Evolutionary conservation across 2,329 filamentous ascomycete species (phyloP), one percentile per base, ranked within the genome.

Genomic region (Talaromyces sp.): DNA sequence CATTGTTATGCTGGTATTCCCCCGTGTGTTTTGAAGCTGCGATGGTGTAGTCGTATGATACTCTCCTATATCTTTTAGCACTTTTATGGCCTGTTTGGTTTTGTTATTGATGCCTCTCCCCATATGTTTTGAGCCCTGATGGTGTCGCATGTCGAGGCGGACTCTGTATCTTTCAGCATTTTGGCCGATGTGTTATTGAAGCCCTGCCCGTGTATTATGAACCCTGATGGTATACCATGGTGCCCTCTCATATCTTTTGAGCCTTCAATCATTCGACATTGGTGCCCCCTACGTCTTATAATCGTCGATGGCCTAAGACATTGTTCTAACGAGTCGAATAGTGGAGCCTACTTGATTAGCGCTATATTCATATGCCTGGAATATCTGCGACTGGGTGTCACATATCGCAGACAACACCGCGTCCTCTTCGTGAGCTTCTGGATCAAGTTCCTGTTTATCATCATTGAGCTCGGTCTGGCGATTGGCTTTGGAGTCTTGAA

Each of bases 281-380:
- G 17, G 38, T 40, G 38, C 34, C 34, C 34, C 40, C 40, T 43
- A 43, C 40, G 17, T 19, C 17, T 43, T 8, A 36, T 8, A 19
- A 43, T n/a, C 40, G 40, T 25, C 40, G 43, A 47, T 22, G 43
- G 19, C 19, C n/a, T 19, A 27, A 10, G n/a, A 10, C 8, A 45
- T 45, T 29, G 19, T 36, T 58, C 56, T 58, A n/a, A 58, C 34
- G 7, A 19, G 3, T 43, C 31, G 3, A 27, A 58, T 40, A 80
- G 78, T 64, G 88, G 78, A 15, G 95, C 92, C 38, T 98, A 96
- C 76, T 82, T 97, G 63, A 75, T 97, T 63, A 92, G 89, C 4
- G 93, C 94, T 64, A 85, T 97, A 70, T 94, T 93, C 78, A 90
- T 94, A 69, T 97, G 93, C 81, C 88, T 87, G 81, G 93, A 97